A percentile compares a stretch with the other conserved stretches of the same genome.
Conservation (phyloP, 441 rosid genomes). For the Sinapis alba region DNA sequence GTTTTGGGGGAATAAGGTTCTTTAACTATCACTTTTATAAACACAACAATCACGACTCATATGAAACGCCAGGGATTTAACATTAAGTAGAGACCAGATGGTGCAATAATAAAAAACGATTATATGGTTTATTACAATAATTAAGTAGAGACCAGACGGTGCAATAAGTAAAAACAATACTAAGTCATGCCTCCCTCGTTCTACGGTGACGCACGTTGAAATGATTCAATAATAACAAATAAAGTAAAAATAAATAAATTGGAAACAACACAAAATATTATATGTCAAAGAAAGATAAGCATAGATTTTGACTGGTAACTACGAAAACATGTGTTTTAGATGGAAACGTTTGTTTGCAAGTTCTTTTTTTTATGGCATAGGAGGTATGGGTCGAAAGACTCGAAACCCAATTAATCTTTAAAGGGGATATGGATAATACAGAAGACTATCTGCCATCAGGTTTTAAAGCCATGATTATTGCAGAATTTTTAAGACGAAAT, state of each 20-base stretch:
- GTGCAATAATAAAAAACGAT: slow-evolving; percentile 20
- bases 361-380: background rate
- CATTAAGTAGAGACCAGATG: slow-evolving; percentile 13
- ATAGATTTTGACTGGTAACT: slow-evolving; percentile 11
- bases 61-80: slow-evolving; percentile 6
- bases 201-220: slow-evolving; percentile 30
- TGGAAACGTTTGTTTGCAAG: slow-evolving; percentile 1
- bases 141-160: slow-evolving; percentile 17
- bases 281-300: background rate
- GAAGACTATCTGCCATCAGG: no score
- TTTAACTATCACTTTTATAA: background rate
- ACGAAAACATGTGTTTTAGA: slow-evolving; percentile 21
- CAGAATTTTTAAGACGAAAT: no score
- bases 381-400: no score
- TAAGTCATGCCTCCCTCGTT: slow-evolving; percentile 38
- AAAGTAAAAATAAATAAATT: background rate
- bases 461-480: no score
- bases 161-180: slow-evolving; percentile 19
- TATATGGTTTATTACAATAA: background rate
- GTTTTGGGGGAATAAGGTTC: background rate
- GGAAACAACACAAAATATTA: background rate
- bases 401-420: no score
- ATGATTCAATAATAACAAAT: slow-evolving; percentile 5
- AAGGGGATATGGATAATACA: no score
- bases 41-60: slow-evolving; percentile 12